These are phyloP conservation scores for Lunularia cruciata DNA, from an alignment of 225 moss, liverwort and hornwort species.

Conservation along the genomic window DNA sequence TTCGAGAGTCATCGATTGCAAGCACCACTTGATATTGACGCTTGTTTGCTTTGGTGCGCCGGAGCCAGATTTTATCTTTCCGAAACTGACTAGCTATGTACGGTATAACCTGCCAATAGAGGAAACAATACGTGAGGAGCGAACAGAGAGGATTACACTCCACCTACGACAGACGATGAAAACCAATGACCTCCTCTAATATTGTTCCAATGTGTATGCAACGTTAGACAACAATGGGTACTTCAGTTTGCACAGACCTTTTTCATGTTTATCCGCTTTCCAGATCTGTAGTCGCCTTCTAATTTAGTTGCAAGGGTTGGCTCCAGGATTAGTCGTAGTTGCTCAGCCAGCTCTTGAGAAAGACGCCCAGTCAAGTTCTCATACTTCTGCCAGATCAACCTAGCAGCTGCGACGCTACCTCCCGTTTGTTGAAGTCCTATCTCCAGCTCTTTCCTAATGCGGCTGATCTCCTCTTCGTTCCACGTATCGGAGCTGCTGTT, in stretches of 20 bases:
- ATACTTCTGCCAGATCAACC: conserved; percentile 82
- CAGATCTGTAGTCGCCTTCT: conserved; percentile 90
- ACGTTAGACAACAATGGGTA: no score
- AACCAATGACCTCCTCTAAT: background rate
- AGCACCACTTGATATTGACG: conserved; percentile 94
- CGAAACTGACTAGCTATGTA: conserved; percentile 95
- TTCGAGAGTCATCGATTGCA: conserved; percentile 95
- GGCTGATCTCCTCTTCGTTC: conserved; percentile 70
- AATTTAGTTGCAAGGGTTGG: conserved; percentile 88
- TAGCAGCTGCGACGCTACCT: conserved; percentile 64
- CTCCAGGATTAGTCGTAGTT: conserved; percentile 88
- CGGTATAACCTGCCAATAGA: conserved; percentile 62
- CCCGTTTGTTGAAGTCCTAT: conserved; percentile 51
- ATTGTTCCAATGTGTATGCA: no score
- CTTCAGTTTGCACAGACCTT: conserved; percentile 39
- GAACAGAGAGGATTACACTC: background rate
- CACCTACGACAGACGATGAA: background rate
- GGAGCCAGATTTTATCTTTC: conserved; percentile 98
- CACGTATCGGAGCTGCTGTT: conserved; percentile 38
- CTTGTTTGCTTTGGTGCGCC: conserved; percentile 91
- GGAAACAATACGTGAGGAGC: background rate
- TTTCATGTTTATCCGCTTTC: conserved; percentile 99
- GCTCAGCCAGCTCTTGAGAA: conserved; percentile 92
- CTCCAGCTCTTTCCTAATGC: conserved; percentile 77
- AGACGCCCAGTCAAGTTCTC: conserved; percentile 89